phyloP scores from a whole-genome alignment of 1,284 basidiomycete genomes.

The Trichosporon sp. region DNA sequence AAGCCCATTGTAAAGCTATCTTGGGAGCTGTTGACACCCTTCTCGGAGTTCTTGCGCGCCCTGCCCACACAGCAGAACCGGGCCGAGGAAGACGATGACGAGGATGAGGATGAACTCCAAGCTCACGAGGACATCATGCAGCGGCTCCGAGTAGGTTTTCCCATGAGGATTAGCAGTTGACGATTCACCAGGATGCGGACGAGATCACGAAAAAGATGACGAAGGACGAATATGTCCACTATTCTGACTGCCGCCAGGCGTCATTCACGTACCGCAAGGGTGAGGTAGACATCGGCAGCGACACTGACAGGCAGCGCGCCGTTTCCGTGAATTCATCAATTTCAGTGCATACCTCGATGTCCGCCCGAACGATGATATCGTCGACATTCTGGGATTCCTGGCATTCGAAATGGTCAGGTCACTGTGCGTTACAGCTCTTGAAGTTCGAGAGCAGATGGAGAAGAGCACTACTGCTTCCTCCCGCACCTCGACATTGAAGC shows the following conservation, averaged over 20 bases:
- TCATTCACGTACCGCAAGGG: constrained; percentile 96
- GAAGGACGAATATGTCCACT: constrained; percentile 92
- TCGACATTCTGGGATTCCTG: constrained; percentile 94
- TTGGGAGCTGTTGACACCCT: constrained; percentile 92
- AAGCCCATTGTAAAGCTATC: constrained; percentile 93
- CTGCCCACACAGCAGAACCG: constrained; percentile 37
- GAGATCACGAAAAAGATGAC: constrained; percentile 95
- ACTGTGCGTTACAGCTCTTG: constrained; percentile 77
- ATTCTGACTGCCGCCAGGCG: constrained; percentile 94
- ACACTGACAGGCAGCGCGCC: constrained; percentile 63
- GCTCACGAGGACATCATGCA: constrained; percentile 90
- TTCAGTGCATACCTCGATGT: constrained; percentile 84
- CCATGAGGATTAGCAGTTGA: not conserved
- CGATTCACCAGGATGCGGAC: constrained; percentile 71
- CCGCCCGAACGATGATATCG: constrained; percentile 88
- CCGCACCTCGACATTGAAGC: constrained; percentile 23
- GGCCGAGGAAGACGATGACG: constrained; percentile 74
- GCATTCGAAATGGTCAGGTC: constrained; percentile 96
- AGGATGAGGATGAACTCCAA: constrained; percentile 93
- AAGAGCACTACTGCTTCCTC: constrained; percentile 18
- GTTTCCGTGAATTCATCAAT: constrained; percentile 92
- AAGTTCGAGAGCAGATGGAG: constrained; percentile 54
- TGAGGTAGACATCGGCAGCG: constrained; percentile 39
- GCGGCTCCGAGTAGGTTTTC: constrained; percentile 62
- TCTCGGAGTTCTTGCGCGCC: constrained; percentile 69